phyloP scores from a whole-genome alignment of 352 stramenopile genomes.

The Globisporangium iwayamae region DNA sequence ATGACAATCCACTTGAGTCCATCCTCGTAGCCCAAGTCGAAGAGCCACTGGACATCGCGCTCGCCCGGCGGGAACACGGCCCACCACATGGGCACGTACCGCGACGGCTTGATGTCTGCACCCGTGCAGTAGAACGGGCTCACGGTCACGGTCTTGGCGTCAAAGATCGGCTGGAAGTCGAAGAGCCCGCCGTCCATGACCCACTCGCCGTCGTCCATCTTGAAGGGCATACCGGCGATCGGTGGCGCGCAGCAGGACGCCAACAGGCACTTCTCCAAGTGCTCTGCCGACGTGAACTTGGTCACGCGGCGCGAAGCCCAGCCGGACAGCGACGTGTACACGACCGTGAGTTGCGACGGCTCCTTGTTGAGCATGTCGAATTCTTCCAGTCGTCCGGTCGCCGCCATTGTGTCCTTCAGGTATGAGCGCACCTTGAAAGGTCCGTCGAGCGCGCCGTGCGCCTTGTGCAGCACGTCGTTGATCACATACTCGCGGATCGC shows the following conservation, averaged over 20 bases:
- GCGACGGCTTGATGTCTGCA: constrained; percentile 87
- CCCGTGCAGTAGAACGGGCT: constrained; percentile 86
- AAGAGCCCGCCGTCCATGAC: constrained; percentile 85
- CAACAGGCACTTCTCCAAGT: constrained; percentile 61
- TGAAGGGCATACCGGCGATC: constrained; percentile 81
- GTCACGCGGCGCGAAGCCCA: constrained; percentile 64
- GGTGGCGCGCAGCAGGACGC: constrained; percentile 78
- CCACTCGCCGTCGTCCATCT: constrained; percentile 78
- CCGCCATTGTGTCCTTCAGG: constrained; percentile 42
- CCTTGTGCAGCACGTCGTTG: constrained; percentile 41
- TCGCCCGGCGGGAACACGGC: constrained; percentile 59
- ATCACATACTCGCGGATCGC: constrained; percentile 64
- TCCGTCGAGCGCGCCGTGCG: constrained; percentile 43
- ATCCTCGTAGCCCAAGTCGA: constrained; percentile 83
- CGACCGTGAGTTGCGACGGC: constrained; percentile 44
- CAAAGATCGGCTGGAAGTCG: constrained; percentile 78
- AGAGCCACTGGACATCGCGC: constrained; percentile 79
- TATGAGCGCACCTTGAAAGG: constrained; percentile 71
- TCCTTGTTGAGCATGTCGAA: constrained; percentile 48
- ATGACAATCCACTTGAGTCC: constrained; percentile 64
- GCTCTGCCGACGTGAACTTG: constrained; percentile 56
- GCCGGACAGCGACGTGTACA: constrained; percentile 75
- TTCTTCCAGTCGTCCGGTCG: constrained; percentile 35
- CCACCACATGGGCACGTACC: constrained; percentile 90
- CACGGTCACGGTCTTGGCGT: constrained; percentile 69